Evolutionary conservation across 2,329 filamentous ascomycete genomes (phyloP).

Genomic region (Talaromyces sp.): DNA sequence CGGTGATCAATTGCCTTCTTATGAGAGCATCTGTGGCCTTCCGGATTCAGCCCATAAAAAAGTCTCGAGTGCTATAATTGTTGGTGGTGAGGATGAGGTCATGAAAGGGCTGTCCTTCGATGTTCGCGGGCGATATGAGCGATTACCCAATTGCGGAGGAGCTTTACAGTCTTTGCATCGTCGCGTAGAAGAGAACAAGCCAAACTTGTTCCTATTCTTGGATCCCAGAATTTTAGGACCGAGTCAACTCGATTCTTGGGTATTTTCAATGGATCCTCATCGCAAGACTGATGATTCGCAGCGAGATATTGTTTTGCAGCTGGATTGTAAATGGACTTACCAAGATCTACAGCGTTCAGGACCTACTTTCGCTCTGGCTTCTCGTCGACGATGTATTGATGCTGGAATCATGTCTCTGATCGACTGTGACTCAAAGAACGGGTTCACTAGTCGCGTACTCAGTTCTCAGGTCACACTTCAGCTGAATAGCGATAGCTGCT

Average conservation of each 20-base stretch:
- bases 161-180: constrained; percentile 55
- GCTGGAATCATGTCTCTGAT: constrained; percentile 3
- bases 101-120: constrained; percentile 32
- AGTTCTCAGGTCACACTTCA: constrained; percentile 18
- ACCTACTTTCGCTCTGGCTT: constrained; percentile 26
- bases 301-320: constrained; percentile 43
- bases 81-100: constrained; percentile 35
- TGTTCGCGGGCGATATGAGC: constrained; percentile 51
- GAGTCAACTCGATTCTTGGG: constrained; percentile 50
- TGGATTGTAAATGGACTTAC: constrained; percentile 14
- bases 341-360: neutral
- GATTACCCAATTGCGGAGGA: constrained; percentile 56
- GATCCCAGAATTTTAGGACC: constrained; percentile 52
- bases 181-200: constrained; percentile 24
- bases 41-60: constrained; percentile 37
- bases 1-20: constrained; percentile 33
- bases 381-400: constrained; percentile 29
- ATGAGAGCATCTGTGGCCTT: constrained; percentile 41
- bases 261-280: constrained; percentile 52
- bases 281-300: constrained; percentile 46
- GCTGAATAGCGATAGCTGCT: constrained; percentile 26
- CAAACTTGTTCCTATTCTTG: constrained; percentile 54
- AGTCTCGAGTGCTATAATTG: constrained; percentile 43
- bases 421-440: neutral
- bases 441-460: constrained; percentile 23